Percentiles rank a stretch among this genome's conserved stretches.
Evolutionary conservation across 768 basidiomycete species (phyloP).

Genomic region (Boletus edulis): DNA sequence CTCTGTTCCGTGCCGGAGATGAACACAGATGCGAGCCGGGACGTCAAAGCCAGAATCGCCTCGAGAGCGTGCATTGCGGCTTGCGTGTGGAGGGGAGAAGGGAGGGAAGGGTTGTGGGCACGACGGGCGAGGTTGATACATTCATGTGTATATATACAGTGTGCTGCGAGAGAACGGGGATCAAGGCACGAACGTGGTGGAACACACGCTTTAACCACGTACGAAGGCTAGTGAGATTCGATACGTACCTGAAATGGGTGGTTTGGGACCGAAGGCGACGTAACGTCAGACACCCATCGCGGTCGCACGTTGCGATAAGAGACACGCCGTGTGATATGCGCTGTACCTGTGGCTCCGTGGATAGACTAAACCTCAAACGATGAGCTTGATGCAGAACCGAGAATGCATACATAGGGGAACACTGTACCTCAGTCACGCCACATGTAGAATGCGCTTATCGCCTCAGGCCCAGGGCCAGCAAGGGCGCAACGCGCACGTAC

Average conservation of each 20-base stretch:
- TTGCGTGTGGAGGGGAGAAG: neutral
- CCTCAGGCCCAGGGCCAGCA: neutral
- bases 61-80: constrained; percentile 6
- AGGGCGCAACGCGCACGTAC: too few species aligned
- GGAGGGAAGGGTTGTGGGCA: neutral
- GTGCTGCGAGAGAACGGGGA: neutral
- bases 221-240: neutral
- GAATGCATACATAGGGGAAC: neutral
- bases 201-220: neutral
- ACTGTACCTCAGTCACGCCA: neutral
- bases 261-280: neutral
- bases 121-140: neutral
- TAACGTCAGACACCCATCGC: neutral
- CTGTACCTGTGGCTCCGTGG: too few species aligned
- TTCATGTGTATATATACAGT: neutral
- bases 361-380: neutral
- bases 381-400: neutral
- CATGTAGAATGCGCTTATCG: neutral
- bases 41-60: neutral
- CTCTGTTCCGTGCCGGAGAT: neutral
- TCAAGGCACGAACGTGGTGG: neutral
- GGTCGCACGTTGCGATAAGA: neutral
- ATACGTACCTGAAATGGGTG: neutral
- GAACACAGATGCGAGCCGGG: constrained; percentile 4
- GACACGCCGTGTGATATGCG: too few species aligned